phyloP scores from a whole-genome alignment of 2,329 filamentous ascomycete species.

The Aspergillus fructus region DNA sequence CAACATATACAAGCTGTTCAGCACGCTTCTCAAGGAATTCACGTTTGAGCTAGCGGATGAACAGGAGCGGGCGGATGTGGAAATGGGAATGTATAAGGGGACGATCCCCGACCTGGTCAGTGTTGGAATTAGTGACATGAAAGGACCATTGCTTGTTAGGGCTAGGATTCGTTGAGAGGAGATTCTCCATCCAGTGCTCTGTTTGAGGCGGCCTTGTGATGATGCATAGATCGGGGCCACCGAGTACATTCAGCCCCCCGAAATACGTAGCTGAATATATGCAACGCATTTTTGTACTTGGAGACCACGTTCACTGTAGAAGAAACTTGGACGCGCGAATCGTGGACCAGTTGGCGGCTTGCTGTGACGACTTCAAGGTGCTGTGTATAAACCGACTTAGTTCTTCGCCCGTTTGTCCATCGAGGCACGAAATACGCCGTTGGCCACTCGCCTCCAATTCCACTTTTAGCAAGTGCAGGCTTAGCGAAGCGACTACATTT shows the following conservation, averaged over 20 bases:
- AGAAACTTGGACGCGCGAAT: background rate
- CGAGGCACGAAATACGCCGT: background rate
- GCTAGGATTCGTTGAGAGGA: background rate
- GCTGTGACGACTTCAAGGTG: background rate
- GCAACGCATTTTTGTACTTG: background rate
- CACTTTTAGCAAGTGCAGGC: constrained; percentile 5
- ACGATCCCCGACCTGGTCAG: background rate
- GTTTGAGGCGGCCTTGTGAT: no score
- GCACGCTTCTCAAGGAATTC: constrained; percentile 31
- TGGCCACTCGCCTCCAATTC: constrained; percentile 2
- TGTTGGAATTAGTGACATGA: constrained; percentile 1
- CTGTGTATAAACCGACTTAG: background rate
- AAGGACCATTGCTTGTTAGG: background rate
- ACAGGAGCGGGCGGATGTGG: background rate
- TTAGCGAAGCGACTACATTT: constrained; percentile 8
- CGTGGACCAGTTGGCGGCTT: background rate
- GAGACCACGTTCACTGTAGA: background rate
- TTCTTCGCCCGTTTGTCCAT: background rate
- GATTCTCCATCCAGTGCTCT: no score
- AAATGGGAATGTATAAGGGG: background rate
- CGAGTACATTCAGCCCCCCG: no score
- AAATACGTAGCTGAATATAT: background rate
- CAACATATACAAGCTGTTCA: constrained; percentile 36
- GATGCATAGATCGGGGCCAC: no score
- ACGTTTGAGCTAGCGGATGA: constrained; percentile 30